Evolutionary conservation across 305 asterid genomes (phyloP), one percentile per base, ranked within the genome.

Genomic region (Rubia tinctorum): DNA sequence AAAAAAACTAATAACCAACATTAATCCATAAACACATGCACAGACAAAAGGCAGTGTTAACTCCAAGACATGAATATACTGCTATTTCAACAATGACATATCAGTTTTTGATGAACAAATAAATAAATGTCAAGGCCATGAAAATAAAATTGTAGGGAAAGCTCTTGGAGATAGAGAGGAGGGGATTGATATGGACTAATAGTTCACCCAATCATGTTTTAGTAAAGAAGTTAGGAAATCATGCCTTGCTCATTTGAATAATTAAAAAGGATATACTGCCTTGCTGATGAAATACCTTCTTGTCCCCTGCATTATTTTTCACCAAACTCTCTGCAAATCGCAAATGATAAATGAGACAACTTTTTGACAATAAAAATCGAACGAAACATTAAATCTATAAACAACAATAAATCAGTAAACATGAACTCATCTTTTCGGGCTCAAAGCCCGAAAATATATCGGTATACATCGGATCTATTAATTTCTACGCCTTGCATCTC

Each of bases 281-380:
- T 89, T 76, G 77, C 97, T 87, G 82, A 95, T 81, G 34, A 90
- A n/a, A n/a, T n/a, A n/a, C n/a, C n/a, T n/a, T n/a, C n/a, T n/a
- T n/a, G n/a, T n/a, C n/a, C n/a, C n/a, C n/a, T n/a, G n/a, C n/a
- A n/a, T n/a, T n/a, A n/a, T n/a, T n/a, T n/a, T n/a, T n/a, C n/a
- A n/a, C n/a, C n/a, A n/a, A n/a, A n/a, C n/a, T n/a, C n/a, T n/a
- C n/a, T n/a, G n/a, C n/a, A n/a, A n/a, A n/a, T n/a, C n/a, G n/a
- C n/a, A n/a, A n/a, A n/a, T n/a, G n/a, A n/a, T n/a, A n/a, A n/a
- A n/a, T n/a, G n/a, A n/a, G n/a, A n/a, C n/a, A n/a, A n/a, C n/a
- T n/a, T n/a, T n/a, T n/a, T n/a, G n/a, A n/a, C n/a, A n/a, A n/a
- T n/a, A n/a, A n/a, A n/a, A n/a, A n/a, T n/a, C n/a, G n/a, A n/a